Evolutionary conservation across 495 filamentous ascomycete species (phyloP).

Genomic region (Filosporella fistucella): DNA sequence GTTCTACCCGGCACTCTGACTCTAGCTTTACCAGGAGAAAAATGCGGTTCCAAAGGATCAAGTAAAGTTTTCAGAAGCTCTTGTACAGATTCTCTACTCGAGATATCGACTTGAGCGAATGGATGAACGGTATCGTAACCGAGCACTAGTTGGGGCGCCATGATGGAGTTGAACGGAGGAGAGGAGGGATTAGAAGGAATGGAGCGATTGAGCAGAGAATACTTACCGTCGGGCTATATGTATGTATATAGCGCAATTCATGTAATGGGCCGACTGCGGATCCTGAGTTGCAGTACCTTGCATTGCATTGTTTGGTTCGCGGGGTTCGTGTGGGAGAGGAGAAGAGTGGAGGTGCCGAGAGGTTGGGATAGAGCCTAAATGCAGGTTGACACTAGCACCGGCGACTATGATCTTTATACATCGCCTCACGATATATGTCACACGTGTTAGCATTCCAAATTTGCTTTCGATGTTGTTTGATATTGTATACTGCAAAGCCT

Average conservation of each 20-base stretch:
- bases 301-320: too few relatives aligned
- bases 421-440: too few relatives aligned
- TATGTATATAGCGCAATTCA: neutral
- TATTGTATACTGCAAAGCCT: too few relatives aligned
- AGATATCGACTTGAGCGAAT: constrained; percentile 42
- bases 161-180: constrained; percentile 2
- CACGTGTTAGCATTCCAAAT: too few relatives aligned
- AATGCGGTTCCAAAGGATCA: constrained; percentile 59
- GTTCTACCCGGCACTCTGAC: constrained; percentile 59
- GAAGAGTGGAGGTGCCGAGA: too few relatives aligned
- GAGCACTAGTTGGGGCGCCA: constrained; percentile 31
- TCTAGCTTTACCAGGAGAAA: constrained; percentile 51
- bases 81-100: constrained; percentile 49
- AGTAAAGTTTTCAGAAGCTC: constrained; percentile 53
- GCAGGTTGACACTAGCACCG: too few relatives aligned
- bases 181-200: neutral
- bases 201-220: neutral
- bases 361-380: too few relatives aligned
- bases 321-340: too few relatives aligned
- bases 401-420: too few relatives aligned
- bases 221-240: neutral
- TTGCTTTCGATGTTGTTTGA: too few relatives aligned
- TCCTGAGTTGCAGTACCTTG: neutral
- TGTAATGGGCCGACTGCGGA: neutral
- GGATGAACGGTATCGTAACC: constrained; percentile 44